Percentiles rank a stretch among this genome's conserved stretches.
phyloP scores from a whole-genome alignment of 495 filamentous ascomycete genomes.

The Tuber melanosporum region DNA sequence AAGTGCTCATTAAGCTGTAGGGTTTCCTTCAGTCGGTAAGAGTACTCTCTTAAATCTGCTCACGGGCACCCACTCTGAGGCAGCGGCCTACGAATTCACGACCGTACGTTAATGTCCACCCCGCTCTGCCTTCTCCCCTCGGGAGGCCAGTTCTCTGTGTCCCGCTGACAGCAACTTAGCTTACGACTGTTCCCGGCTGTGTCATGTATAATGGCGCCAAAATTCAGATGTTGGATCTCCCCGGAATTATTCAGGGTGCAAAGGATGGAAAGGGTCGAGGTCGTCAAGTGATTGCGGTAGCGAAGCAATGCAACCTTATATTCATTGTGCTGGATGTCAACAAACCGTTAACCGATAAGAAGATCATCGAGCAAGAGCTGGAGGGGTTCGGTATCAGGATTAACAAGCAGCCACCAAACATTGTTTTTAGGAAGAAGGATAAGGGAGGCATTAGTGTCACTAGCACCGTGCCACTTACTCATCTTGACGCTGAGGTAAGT shows the following conservation, averaged over 20 bases:
- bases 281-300: constrained; percentile 96
- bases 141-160: neutral
- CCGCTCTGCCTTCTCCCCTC: neutral
- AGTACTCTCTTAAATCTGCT: constrained; percentile 92
- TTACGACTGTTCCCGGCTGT: constrained; percentile 95
- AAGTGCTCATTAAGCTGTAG: constrained; percentile 44
- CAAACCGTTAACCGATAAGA: constrained; percentile 95
- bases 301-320: constrained; percentile 97
- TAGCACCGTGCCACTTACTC: constrained; percentile 80
- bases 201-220: constrained; percentile 95
- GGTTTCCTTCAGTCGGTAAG: constrained; percentile 96
- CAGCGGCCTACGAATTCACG: constrained; percentile 95
- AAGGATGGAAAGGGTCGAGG: constrained; percentile 98
- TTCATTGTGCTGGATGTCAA: constrained; percentile 99
- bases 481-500: constrained; percentile 77
- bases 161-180: constrained; percentile 35
- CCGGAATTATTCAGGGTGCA: constrained; percentile 96
- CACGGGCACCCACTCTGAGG: constrained; percentile 95
- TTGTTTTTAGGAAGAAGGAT: constrained; percentile 98
- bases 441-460: constrained; percentile 95
- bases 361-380: constrained; percentile 90
- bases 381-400: constrained; percentile 97
- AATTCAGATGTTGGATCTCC: constrained; percentile 97
- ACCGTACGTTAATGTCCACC: constrained; percentile 47
- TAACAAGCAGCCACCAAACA: constrained; percentile 95